Evolutionary conservation across 805 yeast genomes (phyloP).

Genomic region (Groenewaldozyma salmanticensis): DNA sequence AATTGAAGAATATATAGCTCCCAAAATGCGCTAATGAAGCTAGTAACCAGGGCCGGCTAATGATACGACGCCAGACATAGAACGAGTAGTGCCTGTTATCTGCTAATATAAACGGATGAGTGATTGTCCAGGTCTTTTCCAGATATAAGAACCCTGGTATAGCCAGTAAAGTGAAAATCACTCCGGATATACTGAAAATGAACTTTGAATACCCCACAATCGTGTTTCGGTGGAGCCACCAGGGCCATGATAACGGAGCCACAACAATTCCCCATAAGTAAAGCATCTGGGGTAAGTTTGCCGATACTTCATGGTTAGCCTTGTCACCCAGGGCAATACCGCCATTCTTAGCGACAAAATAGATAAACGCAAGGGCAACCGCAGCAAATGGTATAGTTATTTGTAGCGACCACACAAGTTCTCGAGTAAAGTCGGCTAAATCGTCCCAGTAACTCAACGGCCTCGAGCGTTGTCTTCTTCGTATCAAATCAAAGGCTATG

Average conservation of each 20-base stretch:
- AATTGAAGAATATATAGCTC: slow-evolving; percentile 24
- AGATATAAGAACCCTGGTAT: background rate
- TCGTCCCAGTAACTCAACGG: slow-evolving; percentile 16
- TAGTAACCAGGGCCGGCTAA: slow-evolving; percentile 40
- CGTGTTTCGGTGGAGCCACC: slow-evolving; percentile 47
- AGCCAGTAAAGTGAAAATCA: slow-evolving; percentile 7
- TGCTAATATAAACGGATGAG: slow-evolving; percentile 85
- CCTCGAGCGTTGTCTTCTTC: slow-evolving; percentile 17
- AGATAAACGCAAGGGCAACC: slow-evolving; percentile 44
- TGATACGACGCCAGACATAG: slow-evolving; percentile 64
- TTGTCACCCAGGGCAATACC: slow-evolving; percentile 91
- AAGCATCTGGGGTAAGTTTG: slow-evolving; percentile 73
- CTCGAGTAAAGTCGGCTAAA: background rate
- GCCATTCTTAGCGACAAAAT: slow-evolving; percentile 57
- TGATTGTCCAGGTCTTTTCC: slow-evolving; percentile 38
- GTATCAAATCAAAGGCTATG: slow-evolving; percentile 31
- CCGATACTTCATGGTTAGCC: slow-evolving; percentile 61
- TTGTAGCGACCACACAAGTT: slow-evolving; percentile 1
- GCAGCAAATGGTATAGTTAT: slow-evolving; percentile 24
- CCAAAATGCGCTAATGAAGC: slow-evolving; percentile 65
- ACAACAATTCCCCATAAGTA: slow-evolving; percentile 59
- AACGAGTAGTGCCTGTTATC: slow-evolving; percentile 93
- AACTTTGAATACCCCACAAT: slow-evolving; percentile 33
- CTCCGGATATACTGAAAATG: slow-evolving; percentile 20
- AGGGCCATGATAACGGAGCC: slow-evolving; percentile 58